A percentile compares a stretch with the other conserved stretches of the same genome.
These are phyloP conservation scores for Citrullus mucosospermus DNA, from an alignment of 306 rosid species.

Conservation along the genomic window DNA sequence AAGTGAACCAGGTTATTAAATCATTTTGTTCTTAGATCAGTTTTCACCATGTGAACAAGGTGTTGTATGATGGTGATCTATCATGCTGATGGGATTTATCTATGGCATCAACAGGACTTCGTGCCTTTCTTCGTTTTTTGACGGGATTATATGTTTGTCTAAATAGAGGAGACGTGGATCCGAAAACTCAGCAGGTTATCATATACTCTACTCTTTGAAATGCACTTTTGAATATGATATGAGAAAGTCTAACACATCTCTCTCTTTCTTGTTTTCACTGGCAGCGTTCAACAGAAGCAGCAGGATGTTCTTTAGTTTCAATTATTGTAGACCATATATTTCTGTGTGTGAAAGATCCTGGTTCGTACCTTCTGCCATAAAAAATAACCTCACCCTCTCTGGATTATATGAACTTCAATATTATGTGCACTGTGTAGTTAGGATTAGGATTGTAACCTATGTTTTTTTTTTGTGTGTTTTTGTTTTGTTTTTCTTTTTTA, in stretches of 20 bases:
- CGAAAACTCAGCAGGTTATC: constrained; percentile 56
- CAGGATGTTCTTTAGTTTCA: constrained; percentile 75
- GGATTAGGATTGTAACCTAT: background rate
- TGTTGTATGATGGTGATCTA: background rate
- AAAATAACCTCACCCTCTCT: background rate
- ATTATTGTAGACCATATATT: constrained; percentile 82
- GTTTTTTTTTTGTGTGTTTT: background rate
- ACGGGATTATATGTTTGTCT: constrained; percentile 82
- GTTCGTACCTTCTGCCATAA: constrained; percentile 33
- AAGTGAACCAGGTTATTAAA: constrained; percentile 69
- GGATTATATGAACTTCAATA: background rate
- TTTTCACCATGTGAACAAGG: constrained; percentile 5
- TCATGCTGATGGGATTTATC: constrained; percentile 2
- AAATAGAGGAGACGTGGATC: constrained; percentile 76
- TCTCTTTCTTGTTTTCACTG: constrained; percentile 17
- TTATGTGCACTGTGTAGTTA: background rate
- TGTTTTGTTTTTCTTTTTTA: no score
- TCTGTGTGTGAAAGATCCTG: constrained; percentile 77
- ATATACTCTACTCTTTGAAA: constrained; percentile 11
- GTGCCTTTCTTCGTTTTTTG: constrained; percentile 86
- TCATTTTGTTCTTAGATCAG: background rate
- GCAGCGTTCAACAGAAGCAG: constrained; percentile 81
- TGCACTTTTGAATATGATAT: background rate
- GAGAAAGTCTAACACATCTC: constrained; percentile 8
- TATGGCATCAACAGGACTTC: constrained; percentile 46